Evolutionary conservation across 2,329 filamentous ascomycete genomes (phyloP).

Genomic region (Trichoderma sp.): DNA sequence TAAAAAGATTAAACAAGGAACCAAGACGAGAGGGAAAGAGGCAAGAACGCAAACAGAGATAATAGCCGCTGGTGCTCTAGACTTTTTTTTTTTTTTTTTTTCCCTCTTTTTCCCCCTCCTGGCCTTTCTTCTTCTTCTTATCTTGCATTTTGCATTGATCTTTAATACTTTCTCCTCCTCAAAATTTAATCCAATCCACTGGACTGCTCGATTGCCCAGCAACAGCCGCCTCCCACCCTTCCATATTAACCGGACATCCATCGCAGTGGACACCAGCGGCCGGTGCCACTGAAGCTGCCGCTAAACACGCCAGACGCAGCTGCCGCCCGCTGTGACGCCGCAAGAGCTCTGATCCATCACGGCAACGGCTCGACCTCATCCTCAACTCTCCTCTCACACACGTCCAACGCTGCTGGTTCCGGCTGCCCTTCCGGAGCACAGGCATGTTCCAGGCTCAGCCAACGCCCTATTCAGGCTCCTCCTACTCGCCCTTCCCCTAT

Average conservation of each 20-base stretch:
- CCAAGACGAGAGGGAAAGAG: background rate
- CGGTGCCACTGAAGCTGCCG: background rate
- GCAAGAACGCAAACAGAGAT: background rate
- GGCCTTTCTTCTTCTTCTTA: background rate
- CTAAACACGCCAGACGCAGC: background rate
- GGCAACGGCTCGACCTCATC: background rate
- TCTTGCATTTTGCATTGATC: background rate
- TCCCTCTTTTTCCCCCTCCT: background rate
- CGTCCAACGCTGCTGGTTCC: background rate
- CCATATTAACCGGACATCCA: background rate
- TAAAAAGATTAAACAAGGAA: background rate
- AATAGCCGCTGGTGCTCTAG: background rate
- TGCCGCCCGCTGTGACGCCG: background rate
- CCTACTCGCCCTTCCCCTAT: conserved; percentile 41
- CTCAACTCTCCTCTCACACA: background rate
- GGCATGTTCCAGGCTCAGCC: conserved; percentile 60
- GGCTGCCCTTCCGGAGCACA: conserved; percentile 7
- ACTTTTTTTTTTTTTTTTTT: background rate
- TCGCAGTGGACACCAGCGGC: background rate
- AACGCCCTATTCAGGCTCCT: conserved; percentile 50
- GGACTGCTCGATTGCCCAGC: background rate
- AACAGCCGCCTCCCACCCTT: no score
- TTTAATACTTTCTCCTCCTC: background rate
- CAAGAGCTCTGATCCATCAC: background rate
- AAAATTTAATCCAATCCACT: background rate